phyloP scores from a whole-genome alignment of 768 basidiomycete species.

The Lactifluus echinatus region DNA sequence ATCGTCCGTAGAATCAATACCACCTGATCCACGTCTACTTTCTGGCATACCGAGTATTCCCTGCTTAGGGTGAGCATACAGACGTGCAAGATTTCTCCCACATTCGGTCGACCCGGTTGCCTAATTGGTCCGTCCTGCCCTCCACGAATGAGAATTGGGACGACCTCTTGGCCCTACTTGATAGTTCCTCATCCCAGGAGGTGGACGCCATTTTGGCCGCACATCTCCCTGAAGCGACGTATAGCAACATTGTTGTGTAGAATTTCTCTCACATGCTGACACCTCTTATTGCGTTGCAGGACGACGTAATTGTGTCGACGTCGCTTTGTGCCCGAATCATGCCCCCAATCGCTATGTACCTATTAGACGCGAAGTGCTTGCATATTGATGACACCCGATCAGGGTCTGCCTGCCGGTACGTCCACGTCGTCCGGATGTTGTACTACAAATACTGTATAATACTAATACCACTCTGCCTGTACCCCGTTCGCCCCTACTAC shows the following conservation, averaged over 20 bases:
- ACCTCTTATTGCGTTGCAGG: neutral
- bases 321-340: no score
- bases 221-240: constrained; percentile 1
- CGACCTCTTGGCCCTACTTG: neutral
- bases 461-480: no score
- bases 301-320: neutral
- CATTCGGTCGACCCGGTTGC: constrained; percentile 65
- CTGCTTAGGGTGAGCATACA: constrained; percentile 35
- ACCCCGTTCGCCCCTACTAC: no score
- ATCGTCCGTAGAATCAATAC: neutral
- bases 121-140: constrained; percentile 43
- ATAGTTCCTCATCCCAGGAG: neutral
- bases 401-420: no score
- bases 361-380: no score
- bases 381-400: neutral
- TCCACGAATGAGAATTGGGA: constrained; percentile 6
- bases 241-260: neutral
- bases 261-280: neutral
- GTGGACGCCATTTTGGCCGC: constrained; percentile 1
- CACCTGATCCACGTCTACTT: neutral
- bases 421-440: no score
- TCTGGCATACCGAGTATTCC: constrained; percentile 22
- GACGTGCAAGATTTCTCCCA: constrained; percentile 80
- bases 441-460: no score
- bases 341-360: no score